phyloP scores from a whole-genome alignment of 2,329 filamentous ascomycete genomes.

The Phialocephala sp. region DNA sequence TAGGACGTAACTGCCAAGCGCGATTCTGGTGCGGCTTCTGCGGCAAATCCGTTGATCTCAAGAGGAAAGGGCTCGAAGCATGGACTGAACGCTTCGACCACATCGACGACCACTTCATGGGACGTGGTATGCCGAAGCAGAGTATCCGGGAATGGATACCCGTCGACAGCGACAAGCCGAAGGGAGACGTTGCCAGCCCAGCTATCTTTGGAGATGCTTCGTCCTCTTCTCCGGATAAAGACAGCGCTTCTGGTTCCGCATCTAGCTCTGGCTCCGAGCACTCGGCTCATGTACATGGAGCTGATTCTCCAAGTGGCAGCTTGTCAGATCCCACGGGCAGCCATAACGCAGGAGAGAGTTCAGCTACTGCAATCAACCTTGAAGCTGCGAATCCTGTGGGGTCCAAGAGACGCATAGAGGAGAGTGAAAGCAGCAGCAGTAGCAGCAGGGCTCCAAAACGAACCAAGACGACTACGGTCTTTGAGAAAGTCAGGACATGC shows the following conservation, averaged over 20 bases:
- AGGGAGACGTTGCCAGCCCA: slow-evolving; percentile 21
- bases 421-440: neutral
- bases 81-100: slow-evolving; percentile 72
- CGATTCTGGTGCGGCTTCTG: slow-evolving; percentile 93
- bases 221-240: neutral
- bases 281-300: neutral
- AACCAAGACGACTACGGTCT: neutral
- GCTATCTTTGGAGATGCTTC: slow-evolving; percentile 4
- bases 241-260: neutral
- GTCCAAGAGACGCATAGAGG: neutral
- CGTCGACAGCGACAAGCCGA: slow-evolving; percentile 35
- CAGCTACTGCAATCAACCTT: slow-evolving; percentile 17
- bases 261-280: neutral
- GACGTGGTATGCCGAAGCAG: slow-evolving; percentile 46
- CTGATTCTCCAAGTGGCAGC: slow-evolving; percentile 7
- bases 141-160: slow-evolving; percentile 61
- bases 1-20: slow-evolving; percentile 67
- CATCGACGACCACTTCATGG: slow-evolving; percentile 74
- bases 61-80: slow-evolving; percentile 56
- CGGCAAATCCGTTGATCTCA: slow-evolving; percentile 53
- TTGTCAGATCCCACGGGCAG: slow-evolving; percentile 17
- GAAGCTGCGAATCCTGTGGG: slow-evolving; percentile 1
- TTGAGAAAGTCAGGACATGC: neutral
- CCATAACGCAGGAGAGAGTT: slow-evolving; percentile 15
- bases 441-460: neutral